These are phyloP conservation scores for Xylariaceae sp. DNA, from an alignment of 2,329 filamentous ascomycete species.

Conservation along the genomic window DNA sequence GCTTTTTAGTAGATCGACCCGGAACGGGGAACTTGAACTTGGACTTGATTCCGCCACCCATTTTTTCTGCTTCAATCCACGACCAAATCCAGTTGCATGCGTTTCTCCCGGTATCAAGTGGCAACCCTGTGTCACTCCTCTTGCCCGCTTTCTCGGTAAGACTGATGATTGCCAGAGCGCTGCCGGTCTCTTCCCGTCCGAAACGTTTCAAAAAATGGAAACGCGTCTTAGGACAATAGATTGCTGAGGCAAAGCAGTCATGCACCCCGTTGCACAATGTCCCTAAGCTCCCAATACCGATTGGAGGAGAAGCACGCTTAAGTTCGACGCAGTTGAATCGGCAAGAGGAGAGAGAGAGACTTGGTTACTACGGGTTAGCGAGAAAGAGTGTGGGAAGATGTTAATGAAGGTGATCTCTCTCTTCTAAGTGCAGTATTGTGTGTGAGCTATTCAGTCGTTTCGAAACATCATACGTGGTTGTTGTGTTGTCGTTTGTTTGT, in stretches of 20 bases:
- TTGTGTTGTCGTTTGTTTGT: too few relatives aligned
- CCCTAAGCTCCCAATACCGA: background rate
- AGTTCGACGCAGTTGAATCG: background rate
- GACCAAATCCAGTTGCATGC: slow-evolving; percentile 1
- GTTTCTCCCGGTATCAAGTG: slow-evolving; percentile 1
- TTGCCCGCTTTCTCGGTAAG: background rate
- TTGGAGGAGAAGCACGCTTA: background rate
- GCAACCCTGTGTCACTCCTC: background rate
- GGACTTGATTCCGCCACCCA: slow-evolving; percentile 35
- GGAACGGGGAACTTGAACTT: slow-evolving; percentile 47
- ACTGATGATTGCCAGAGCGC: slow-evolving; percentile 6
- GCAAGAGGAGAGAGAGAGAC: background rate
- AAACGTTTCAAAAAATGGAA: background rate
- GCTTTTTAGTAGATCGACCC: slow-evolving; percentile 42
- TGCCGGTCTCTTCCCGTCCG: background rate
- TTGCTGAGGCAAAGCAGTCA: background rate
- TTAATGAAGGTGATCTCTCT: background rate
- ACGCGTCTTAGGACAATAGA: background rate
- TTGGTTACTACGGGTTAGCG: slow-evolving; percentile 9
- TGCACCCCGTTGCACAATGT: background rate
- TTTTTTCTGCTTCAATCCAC: slow-evolving; percentile 20
- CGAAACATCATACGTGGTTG: background rate
- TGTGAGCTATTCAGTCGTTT: slow-evolving; percentile 2
- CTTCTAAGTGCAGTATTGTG: background rate
- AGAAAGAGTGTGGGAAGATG: background rate